Conservation (phyloP, 257 asterid species). For the Osmanthus fragrans region DNA sequence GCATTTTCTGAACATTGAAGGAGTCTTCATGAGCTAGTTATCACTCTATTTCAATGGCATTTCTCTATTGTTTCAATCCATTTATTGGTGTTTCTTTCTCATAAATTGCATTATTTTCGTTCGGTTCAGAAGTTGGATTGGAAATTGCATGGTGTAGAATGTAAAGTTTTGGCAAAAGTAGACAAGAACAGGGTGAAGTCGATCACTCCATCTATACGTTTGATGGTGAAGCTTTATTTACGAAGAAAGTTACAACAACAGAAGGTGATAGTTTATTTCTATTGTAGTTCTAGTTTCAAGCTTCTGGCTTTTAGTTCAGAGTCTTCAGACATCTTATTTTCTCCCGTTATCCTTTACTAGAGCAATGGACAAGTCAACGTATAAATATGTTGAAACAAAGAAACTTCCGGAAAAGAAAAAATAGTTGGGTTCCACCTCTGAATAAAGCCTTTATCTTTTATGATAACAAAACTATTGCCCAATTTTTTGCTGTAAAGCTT, state of each 20-base stretch:
- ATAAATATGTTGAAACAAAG: not conserved
- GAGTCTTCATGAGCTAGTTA: not conserved
- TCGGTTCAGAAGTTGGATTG: conserved; percentile 72
- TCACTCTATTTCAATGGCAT: not conserved
- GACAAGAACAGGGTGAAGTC: conserved; percentile 61
- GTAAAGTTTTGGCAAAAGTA: conserved; percentile 53
- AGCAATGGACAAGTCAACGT: not conserved
- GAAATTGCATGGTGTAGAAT: conserved; percentile 79
- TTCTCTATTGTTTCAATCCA: not conserved
- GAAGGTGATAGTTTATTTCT: conserved; percentile 48
- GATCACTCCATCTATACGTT: conserved; percentile 68
- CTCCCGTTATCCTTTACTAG: not conserved
- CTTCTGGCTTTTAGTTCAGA: conserved; percentile 4
- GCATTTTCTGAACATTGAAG: not conserved
- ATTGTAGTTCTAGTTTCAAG: not conserved
- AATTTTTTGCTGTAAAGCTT: not conserved
- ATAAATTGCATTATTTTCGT: conserved; percentile 16
- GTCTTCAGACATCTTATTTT: not conserved
- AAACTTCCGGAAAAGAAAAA: not conserved
- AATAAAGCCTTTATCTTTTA: not conserved
- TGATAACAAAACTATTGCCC: not conserved
- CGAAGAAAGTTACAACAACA: conserved; percentile 62
- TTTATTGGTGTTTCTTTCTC: conserved; percentile 4
- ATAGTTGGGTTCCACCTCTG: not conserved
- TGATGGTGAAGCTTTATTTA: conserved; percentile 76